Evolutionary conservation across 176 grass and related monocot genomes (phyloP).

Genomic region (Cymbopogon citratus): DNA sequence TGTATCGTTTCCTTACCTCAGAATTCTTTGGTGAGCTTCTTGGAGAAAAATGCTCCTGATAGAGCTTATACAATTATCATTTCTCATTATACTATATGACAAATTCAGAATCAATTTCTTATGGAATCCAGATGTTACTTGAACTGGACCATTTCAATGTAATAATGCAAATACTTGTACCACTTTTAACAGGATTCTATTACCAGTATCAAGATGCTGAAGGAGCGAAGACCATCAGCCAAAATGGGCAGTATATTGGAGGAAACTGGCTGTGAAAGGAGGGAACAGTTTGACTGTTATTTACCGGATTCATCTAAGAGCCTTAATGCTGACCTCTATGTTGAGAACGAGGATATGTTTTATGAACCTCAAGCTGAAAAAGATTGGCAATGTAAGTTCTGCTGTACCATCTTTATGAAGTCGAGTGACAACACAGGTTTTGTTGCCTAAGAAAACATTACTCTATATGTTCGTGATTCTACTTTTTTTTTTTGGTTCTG

Average conservation of each 20-base stretch:
- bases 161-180: not conserved
- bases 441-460: constrained; percentile 16
- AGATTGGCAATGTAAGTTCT: constrained; percentile 47
- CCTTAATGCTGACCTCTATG: constrained; percentile 27
- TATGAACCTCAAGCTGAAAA: constrained; percentile 23
- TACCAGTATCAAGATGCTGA: constrained; percentile 33
- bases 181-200: constrained; percentile 39
- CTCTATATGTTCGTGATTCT: not conserved
- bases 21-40: not conserved
- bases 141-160: not conserved
- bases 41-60: not conserved
- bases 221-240: constrained; percentile 26
- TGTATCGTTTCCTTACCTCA: not conserved
- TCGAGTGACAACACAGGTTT: not conserved
- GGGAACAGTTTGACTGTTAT: constrained; percentile 29
- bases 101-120: not conserved
- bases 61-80: not conserved
- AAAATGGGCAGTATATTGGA: constrained; percentile 19
- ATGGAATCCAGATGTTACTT: constrained; percentile 10
- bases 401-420: constrained; percentile 9
- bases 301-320: constrained; percentile 27
- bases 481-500: not conserved
- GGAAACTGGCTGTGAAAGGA: constrained; percentile 26
- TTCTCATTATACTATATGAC: not conserved
- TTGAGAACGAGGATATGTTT: constrained; percentile 39